These are phyloP conservation scores for Bisporella sp. DNA, from an alignment of 2,329 filamentous ascomycete genomes.

Conservation along the genomic window DNA sequence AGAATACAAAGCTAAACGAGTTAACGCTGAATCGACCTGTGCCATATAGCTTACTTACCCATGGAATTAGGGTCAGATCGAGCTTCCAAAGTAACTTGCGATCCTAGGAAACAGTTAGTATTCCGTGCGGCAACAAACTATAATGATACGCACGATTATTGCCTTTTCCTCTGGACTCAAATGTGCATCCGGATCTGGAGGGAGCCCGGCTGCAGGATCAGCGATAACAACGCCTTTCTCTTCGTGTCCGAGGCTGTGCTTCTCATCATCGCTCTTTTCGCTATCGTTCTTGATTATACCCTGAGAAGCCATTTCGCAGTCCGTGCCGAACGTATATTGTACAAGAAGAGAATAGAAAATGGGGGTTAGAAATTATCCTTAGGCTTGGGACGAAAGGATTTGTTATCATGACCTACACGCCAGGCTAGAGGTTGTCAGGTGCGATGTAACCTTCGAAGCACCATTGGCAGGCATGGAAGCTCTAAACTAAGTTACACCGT, in stretches of 20 bases:
- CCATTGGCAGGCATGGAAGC: too few species aligned
- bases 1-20: conserved; percentile 54
- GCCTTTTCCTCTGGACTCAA: conserved; percentile 56
- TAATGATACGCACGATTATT: conserved; percentile 42
- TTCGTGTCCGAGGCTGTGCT: background rate
- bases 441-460: too few species aligned
- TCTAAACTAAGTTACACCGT: too few species aligned
- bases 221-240: background rate
- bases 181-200: conserved; percentile 53
- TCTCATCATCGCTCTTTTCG: conserved; percentile 5
- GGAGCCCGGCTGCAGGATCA: conserved; percentile 3
- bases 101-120: conserved; percentile 37
- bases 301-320: too few species aligned
- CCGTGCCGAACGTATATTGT: too few species aligned
- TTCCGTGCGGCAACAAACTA: background rate
- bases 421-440: too few species aligned
- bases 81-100: conserved; percentile 55
- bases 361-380: too few species aligned
- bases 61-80: conserved; percentile 54
- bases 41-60: conserved; percentile 28
- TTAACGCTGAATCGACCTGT: background rate
- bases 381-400: too few species aligned
- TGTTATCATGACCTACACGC: too few species aligned
- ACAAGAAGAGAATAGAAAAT: too few species aligned
- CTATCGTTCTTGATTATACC: too few species aligned